Percentiles rank a stretch among this genome's conserved stretches.
Evolutionary conservation across 139 green algal genomes (phyloP).

Genomic region (Zygnema circumcarinatum): DNA sequence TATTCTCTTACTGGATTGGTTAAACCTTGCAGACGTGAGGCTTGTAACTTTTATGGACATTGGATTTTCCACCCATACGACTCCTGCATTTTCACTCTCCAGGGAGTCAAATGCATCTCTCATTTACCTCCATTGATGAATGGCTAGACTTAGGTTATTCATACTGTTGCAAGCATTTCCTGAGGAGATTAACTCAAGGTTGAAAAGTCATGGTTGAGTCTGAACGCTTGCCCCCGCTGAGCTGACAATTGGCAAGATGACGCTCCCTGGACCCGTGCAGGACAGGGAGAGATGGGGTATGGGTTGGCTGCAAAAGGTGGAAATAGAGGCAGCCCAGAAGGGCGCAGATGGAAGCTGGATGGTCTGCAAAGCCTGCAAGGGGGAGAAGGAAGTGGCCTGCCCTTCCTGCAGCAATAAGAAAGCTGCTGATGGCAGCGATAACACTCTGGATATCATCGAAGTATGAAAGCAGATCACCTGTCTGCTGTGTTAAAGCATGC

Average conservation of each 20-base stretch:
- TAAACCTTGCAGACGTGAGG: too few species aligned
- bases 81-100: background rate
- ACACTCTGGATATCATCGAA: slow-evolving; percentile 23
- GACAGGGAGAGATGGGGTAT: slow-evolving; percentile 33
- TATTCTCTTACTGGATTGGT: background rate
- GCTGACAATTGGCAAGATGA: too few species aligned
- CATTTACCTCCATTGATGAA: too few species aligned
- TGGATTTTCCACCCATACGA: too few species aligned
- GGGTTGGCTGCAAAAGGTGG: slow-evolving; percentile 34
- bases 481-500: too few species aligned
- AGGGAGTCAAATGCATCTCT: background rate
- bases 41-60: too few species aligned
- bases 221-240: too few species aligned
- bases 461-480: slow-evolving; percentile 1
- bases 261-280: background rate
- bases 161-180: too few species aligned
- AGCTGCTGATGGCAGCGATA: background rate
- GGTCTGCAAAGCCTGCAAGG: slow-evolving; percentile 11
- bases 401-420: background rate
- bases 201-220: too few species aligned
- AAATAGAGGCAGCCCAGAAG: slow-evolving; percentile 1
- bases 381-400: background rate
- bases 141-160: too few species aligned
- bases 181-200: too few species aligned
- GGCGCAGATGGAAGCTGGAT: background rate